Conservation (phyloP, 768 basidiomycete species). For the Mycena crocata region DNA sequence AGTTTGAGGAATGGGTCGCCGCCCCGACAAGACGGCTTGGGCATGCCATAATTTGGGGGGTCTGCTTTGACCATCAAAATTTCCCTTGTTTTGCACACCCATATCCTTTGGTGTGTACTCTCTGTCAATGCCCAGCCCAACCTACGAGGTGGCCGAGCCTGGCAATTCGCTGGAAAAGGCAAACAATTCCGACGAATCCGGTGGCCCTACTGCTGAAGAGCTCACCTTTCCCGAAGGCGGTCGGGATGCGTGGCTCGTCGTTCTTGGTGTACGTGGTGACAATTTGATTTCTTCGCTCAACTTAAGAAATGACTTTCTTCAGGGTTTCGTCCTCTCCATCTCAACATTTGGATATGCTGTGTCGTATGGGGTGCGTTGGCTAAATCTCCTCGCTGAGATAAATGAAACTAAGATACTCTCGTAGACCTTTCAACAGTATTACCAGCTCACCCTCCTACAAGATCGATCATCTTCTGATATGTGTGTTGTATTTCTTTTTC, state of each 20-base stretch:
- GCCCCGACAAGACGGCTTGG: no score
- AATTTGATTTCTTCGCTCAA: background rate
- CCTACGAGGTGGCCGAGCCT: no score
- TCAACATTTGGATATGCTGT: conserved; percentile 3
- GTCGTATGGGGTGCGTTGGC: background rate
- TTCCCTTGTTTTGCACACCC: no score
- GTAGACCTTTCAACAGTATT: conserved; percentile 5
- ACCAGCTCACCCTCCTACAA: background rate
- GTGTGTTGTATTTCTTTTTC: background rate
- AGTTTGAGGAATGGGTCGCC: no score
- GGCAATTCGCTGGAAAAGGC: background rate
- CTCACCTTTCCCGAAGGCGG: background rate
- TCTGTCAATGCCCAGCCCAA: no score
- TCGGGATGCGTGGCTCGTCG: background rate
- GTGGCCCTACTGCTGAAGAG: background rate
- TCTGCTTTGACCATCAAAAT: no score
- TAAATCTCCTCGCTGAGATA: background rate
- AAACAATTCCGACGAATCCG: background rate
- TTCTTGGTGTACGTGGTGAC: background rate
- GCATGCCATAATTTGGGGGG: no score
- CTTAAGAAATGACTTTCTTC: background rate
- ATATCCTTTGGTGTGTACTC: no score
- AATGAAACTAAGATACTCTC: background rate
- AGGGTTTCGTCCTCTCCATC: background rate
- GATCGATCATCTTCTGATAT: conserved; percentile 3